Base-by-base conservation (phyloP, 2,329 filamentous ascomycete genomes). In the Colletotrichum sp. region DNA sequence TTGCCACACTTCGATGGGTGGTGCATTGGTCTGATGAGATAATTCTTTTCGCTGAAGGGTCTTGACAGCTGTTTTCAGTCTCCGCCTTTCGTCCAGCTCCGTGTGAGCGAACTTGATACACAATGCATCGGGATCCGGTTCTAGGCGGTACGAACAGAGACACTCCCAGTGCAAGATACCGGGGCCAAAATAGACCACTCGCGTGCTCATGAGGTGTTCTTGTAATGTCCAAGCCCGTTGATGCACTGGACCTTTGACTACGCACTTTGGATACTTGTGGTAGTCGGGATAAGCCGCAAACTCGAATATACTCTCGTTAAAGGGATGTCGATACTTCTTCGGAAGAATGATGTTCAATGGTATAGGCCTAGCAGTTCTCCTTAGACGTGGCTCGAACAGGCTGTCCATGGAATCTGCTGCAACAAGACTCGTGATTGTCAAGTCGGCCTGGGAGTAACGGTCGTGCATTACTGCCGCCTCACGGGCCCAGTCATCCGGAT, bases 21-120 rank as follows among this genome's bases (percentile, higher is more conserved):
- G 2, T 16, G 3, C 10, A 0, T 39, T n/a, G 12, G 1, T 57
- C 10, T 24, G n/a, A 14, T 24, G 7, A 3, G 4, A 3, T 2
- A 36, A 24, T 7, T n/a, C 6, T 21, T 9, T 4, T 3, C 1
- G 18, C 18, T 43, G 39, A 12, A n/a, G 18, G 1, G 18, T 6
- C 18, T 43, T 43, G 18, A 43, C 18, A 10, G 39, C 13, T 39
- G 0, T 0, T 39, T 39, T 21, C 13, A 24, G 4, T 10, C 9
- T 34, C 9, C n/a, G 21, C 26, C 26, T 28, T 28, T 28, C 26
- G 26, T 28, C 26, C 26, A 28, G 26, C 26, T 28, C 26, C 26
- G 26, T 7, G 26, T 28, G 26, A 28, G 26, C 26, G 26, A 28
- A 28, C 26, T 28, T 7, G 26, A 28, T 28, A 28, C 26, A 28